Evolutionary conservation across 176 grass and related monocot genomes (phyloP).

Genomic region (Juncus inflexus): DNA sequence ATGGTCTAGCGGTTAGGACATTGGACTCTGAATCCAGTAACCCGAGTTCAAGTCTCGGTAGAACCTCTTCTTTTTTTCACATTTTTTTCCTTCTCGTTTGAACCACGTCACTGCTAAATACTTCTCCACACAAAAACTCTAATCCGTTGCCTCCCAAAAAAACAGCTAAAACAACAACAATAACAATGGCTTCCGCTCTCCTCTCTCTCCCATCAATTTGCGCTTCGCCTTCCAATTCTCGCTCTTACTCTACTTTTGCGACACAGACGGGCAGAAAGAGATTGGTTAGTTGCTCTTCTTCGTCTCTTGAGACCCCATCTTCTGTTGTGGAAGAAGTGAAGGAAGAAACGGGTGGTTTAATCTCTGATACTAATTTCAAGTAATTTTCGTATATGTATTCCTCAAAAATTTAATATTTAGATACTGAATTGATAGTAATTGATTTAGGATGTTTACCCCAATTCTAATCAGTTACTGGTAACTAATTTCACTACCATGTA

Average conservation of each 20-base stretch:
- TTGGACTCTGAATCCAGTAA: conserved; percentile 87
- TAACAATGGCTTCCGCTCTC: conserved; percentile 15
- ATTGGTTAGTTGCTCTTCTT: conserved; percentile 18
- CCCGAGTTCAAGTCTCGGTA: conserved; percentile 71
- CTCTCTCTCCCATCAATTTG: neutral
- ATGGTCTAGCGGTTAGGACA: conserved; percentile 83
- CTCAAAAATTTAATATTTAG: neutral
- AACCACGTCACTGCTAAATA: neutral
- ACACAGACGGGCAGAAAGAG: neutral
- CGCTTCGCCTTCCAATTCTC: conserved; percentile 5
- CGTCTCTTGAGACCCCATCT: conserved; percentile 20
- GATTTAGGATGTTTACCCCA: neutral
- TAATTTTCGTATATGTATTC: neutral
- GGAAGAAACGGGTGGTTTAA: conserved; percentile 4
- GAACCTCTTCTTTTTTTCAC: conserved; percentile 23
- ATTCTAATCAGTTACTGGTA: neutral
- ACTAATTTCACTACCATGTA: too few relatives aligned
- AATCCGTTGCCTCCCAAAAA: neutral
- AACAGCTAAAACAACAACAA: neutral
- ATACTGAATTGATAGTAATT: conserved; percentile 3
- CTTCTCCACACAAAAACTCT: conserved; percentile 1
- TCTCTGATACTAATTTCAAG: conserved; percentile 28
- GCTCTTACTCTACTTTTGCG: neutral
- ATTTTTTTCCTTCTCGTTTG: neutral
- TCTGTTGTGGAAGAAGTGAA: conserved; percentile 27